These are phyloP conservation scores for Suaeda aralocaspica DNA, from an alignment of 148 eudicot species.

Conservation along the genomic window DNA sequence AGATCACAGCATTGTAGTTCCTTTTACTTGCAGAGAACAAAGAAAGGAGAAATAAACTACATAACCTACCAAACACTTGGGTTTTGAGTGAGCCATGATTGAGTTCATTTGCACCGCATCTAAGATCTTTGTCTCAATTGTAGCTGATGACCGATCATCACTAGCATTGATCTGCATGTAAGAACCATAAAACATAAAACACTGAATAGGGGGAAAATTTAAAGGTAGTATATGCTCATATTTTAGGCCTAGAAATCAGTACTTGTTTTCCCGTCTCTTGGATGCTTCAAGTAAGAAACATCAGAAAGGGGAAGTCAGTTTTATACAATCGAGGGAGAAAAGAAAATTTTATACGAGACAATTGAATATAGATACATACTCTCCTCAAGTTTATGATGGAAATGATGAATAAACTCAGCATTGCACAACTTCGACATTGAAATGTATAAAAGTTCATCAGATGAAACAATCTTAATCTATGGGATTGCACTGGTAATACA, in stretches of 20 bases:
- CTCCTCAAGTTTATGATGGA: too few relatives aligned
- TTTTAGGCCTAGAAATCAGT: background rate
- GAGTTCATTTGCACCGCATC: conserved; percentile 99
- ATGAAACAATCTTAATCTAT: background rate
- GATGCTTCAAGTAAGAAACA: background rate
- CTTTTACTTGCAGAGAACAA: background rate
- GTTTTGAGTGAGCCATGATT: conserved; percentile 78
- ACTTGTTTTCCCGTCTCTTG: background rate
- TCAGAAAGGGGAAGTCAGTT: background rate
- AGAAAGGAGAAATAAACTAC: conserved; percentile 6
- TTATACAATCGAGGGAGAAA: background rate
- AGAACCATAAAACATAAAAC: conserved; percentile 15
- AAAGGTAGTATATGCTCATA: background rate
- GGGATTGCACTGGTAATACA: background rate
- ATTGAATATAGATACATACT: background rate
- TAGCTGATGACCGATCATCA: conserved; percentile 83
- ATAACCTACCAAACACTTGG: conserved; percentile 84
- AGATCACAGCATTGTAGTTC: conserved; percentile 11
- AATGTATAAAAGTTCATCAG: background rate
- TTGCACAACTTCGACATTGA: background rate
- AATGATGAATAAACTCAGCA: too few relatives aligned
- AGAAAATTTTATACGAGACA: background rate
- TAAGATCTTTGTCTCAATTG: conserved; percentile 76
- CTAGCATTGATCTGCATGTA: conserved; percentile 85
- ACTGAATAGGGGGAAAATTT: background rate